Base-by-base conservation (phyloP, 1,284 basidiomycete genomes). In the Cerioporus squamosus region DNA sequence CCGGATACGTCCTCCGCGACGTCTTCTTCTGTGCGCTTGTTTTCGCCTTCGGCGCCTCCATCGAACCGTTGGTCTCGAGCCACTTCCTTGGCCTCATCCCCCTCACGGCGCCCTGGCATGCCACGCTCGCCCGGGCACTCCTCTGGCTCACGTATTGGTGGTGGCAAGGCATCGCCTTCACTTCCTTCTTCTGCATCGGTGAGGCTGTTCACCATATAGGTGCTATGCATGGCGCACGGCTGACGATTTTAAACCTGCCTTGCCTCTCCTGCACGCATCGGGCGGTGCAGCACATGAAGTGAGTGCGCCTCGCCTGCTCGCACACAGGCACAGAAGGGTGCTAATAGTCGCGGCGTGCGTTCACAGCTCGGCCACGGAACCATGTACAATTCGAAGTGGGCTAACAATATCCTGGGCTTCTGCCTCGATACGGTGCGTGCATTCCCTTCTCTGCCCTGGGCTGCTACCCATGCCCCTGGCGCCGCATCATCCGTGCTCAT, bases 151-250 rank as follows among this genome's bases (percentile, higher is more conserved):
- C 70, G 7, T 82, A 82, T 58, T 82, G 81, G 81, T 76, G 76
- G 61, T 80, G 77, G 74, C 80, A 81, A 65, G 78, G 81, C 15
- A 70, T 83, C 22, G 70, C 75, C 7, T 79, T 81, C 61, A 78
- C 77, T 9, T 79, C 80, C 26, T 76, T 82, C 46, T 83, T 81
- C 73, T 79, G 77, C 63, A 70, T 83, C 50, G 80, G 81, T 80
- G 63, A 51, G 77, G 5, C 51, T 43, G 20, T 46, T 40, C n/a
- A 33, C 36, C 43, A 44, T 18, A n/a, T 20, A 6, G 29, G 5
- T 46, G 15, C 22, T 14, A 36, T 36, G 33, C 26, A 24, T 68
- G n/a, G 10, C 48, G 46, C 39, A 33, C 20, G 23, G 33, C 43
- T 52, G 44, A 43, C 38, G 22, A 31, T 23, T 23, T 9, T 24